Base-by-base conservation (phyloP, 805 yeast species). In the Yarrowia phangngaensis region DNA sequence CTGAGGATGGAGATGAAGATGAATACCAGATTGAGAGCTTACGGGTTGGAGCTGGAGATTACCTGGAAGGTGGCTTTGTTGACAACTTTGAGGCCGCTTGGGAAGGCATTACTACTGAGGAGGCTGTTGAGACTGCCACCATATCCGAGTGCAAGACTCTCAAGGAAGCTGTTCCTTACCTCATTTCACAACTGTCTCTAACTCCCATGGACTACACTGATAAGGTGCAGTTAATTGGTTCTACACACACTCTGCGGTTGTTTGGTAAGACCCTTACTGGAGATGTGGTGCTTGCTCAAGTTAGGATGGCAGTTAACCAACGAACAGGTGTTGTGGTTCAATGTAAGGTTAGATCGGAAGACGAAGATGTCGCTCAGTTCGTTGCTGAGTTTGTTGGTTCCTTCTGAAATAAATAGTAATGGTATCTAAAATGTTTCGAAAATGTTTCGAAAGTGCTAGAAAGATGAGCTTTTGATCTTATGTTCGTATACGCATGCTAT, bases 11-110 rank as follows among this genome's bases (percentile, higher is more conserved):
- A 13, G 85, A 82, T 74, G 84, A 83, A 56, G 97, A 92, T 65
- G 95, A 89, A 66, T 92, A 90, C 67, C 92, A 82, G 63, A 77
- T 92, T 56, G 97, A 87, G 65, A 83, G 82, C 51, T 71, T 88
- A 59, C 79, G 76, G 51, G 63, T 90, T 50, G 67, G 68, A 6
- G 79, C 92, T 8, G 95, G 95, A 27, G 97, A 88, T 64, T 90
- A 80, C 66, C 72, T 87, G 51, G 67, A 70, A 49, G 95, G 95
- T 46, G 72, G 87, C 17, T 86, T 78, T 63, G 76, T 82, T 54
- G 86, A 92, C 32, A 78, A 80, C 66, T 88, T 88, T 63, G 76
- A 82, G 6, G 70, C 75, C 32, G 69, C 76, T 28, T 87, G 82
- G 72, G 95, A 85, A 58, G 86, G 79, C 65, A 71, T 89, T 55